These are phyloP conservation scores for Ammopiptanthus mongolicus DNA, from an alignment of 306 rosid species.

Conservation along the genomic window DNA sequence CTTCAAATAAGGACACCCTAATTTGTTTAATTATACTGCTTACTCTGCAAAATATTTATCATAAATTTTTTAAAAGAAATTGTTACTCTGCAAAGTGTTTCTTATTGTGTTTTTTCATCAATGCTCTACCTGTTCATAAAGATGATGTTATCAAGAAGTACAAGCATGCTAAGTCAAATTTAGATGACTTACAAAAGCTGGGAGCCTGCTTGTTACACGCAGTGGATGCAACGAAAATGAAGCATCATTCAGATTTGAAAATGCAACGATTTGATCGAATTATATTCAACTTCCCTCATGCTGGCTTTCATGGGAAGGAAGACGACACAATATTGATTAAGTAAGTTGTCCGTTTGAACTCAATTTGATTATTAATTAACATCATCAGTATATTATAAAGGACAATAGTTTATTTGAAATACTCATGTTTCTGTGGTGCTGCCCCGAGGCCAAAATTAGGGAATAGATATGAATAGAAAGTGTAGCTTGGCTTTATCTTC, in stretches of 20 bases:
- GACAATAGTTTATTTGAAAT: not conserved
- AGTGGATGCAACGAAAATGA: conserved; percentile 59
- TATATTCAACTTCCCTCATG: conserved; percentile 66
- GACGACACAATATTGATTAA: not conserved
- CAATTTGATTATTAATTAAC: not conserved
- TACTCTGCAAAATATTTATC: not conserved
- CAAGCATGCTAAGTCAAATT: conserved; percentile 45
- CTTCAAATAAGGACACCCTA: not conserved
- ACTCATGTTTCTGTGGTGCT: not conserved
- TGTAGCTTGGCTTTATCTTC: not conserved
- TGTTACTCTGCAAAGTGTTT: not conserved
- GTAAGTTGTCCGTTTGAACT: conserved; percentile 34
- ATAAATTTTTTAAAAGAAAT: too few species aligned
- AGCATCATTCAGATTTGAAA: conserved; percentile 20
- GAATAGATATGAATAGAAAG: not conserved
- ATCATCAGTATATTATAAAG: not conserved
- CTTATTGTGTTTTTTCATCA: not conserved
- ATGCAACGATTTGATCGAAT: conserved; percentile 48
- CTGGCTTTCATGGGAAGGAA: conserved; percentile 46
- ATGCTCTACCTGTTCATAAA: conserved; percentile 5
- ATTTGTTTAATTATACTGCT: not conserved
- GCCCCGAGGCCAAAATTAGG: not conserved
- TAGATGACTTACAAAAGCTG: conserved; percentile 30
- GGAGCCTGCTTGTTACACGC: conserved; percentile 43
- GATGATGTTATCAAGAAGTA: conserved; percentile 43